A percentile compares a stretch with the other conserved stretches of the same genome.
These are phyloP conservation scores for Paraphaeosphaeria sporulosa DNA, from an alignment of 2,329 filamentous ascomycete species.

Conservation along the genomic window DNA sequence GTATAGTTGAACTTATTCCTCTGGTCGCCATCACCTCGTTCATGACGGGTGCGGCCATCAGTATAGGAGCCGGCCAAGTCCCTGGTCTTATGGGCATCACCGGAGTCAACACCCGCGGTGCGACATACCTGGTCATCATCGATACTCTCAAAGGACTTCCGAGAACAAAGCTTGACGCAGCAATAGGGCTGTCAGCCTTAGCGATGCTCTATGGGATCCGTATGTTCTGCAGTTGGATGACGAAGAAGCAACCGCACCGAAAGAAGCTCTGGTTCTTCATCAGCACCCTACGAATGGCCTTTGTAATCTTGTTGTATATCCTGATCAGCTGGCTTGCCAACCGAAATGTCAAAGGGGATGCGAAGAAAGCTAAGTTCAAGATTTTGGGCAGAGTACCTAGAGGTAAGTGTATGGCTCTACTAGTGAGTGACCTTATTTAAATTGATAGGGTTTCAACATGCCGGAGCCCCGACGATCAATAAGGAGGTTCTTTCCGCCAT, in stretches of 20 bases:
- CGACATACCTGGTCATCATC: constrained; percentile 86
- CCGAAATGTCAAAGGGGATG: constrained; percentile 61
- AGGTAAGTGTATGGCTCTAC: constrained; percentile 55
- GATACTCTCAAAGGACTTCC: constrained; percentile 79
- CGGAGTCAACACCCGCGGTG: constrained; percentile 74
- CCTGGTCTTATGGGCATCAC: constrained; percentile 81
- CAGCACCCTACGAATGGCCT: constrained; percentile 88
- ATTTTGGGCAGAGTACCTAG: constrained; percentile 79
- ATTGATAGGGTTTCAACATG: constrained; percentile 70
- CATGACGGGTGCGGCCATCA: constrained; percentile 96
- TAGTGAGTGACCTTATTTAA: neutral
- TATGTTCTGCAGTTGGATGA: constrained; percentile 67
- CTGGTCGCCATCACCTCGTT: constrained; percentile 91
- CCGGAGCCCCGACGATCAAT: constrained; percentile 75
- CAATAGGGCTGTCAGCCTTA: constrained; percentile 84
- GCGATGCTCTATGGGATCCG: constrained; percentile 76
- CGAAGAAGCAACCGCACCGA: constrained; percentile 72
- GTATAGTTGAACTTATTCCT: constrained; percentile 94
- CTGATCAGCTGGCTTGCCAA: constrained; percentile 89
- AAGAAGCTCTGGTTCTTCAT: constrained; percentile 89
- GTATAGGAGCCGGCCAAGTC: constrained; percentile 84
- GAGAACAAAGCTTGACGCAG: constrained; percentile 75
- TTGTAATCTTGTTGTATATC: constrained; percentile 91
- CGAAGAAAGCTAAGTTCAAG: constrained; percentile 69
- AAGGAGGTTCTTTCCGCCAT: constrained; percentile 72